A percentile compares a stretch with the other conserved stretches of the same genome.
These are phyloP conservation scores for Aspergillus fructus DNA, from an alignment of 2,329 filamentous ascomycete genomes.

Conservation along the genomic window DNA sequence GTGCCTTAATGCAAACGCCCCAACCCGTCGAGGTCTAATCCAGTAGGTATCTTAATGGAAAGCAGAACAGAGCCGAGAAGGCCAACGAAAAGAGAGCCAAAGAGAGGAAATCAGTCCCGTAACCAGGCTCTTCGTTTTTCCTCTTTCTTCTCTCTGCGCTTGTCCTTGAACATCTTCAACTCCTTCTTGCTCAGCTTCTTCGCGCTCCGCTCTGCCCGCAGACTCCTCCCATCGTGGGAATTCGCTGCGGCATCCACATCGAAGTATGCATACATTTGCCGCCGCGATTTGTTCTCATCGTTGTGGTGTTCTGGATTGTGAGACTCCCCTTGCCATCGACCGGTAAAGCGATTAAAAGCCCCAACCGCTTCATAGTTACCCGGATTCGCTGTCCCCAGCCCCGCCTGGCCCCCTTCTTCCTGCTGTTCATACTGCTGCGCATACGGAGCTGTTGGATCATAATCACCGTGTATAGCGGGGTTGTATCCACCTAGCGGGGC, in stretches of 20 bases:
- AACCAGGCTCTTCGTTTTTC: slow-evolving; percentile 93
- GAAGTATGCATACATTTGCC: slow-evolving; percentile 93
- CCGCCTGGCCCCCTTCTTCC: slow-evolving; percentile 30
- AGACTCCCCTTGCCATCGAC: slow-evolving; percentile 70
- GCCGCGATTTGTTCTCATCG: slow-evolving; percentile 80
- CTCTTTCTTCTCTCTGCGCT: slow-evolving; percentile 84
- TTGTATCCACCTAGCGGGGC: slow-evolving; percentile 76
- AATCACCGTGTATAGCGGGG: slow-evolving; percentile 92
- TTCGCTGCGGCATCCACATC: slow-evolving; percentile 94
- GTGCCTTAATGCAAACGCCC: neutral
- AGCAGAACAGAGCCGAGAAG: neutral
- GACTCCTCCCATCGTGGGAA: slow-evolving; percentile 80
- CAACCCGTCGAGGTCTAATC: slow-evolving; percentile 7
- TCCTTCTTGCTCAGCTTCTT: slow-evolving; percentile 84
- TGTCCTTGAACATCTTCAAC: slow-evolving; percentile 88
- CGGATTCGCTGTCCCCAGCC: slow-evolving; percentile 39
- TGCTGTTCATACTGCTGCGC: slow-evolving; percentile 59
- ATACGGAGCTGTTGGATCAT: slow-evolving; percentile 95
- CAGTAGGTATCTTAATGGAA: slow-evolving; percentile 10
- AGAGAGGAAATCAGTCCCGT: slow-evolving; percentile 61
- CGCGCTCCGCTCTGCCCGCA: slow-evolving; percentile 84
- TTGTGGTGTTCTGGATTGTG: slow-evolving; percentile 73
- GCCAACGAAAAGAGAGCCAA: neutral
- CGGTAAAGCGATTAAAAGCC: slow-evolving; percentile 89
- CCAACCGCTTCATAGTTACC: slow-evolving; percentile 66